phyloP scores from a whole-genome alignment of 176 grass and related monocot species.

The Pontederia paniculata region DNA sequence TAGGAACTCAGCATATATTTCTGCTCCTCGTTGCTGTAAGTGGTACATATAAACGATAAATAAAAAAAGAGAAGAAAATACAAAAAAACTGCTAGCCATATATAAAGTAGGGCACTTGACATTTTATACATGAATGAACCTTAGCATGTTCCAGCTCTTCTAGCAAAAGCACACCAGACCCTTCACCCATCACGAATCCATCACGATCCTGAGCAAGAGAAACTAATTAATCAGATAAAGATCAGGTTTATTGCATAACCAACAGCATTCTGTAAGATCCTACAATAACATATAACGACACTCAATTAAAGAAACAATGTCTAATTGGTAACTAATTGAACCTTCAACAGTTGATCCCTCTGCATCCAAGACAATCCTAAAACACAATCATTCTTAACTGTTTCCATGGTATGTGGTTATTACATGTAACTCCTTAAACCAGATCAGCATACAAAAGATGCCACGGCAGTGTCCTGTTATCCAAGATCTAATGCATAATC shows the following conservation, averaged over 20 bases:
- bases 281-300: no score
- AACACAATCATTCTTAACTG: no score
- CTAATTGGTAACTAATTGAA: no score
- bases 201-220: conserved; percentile 55
- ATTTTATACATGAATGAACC: conserved; percentile 21
- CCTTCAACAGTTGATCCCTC: no score
- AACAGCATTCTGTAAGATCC: no score
- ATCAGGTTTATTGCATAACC: background rate
- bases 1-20: conserved; percentile 95
- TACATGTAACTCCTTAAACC: no score
- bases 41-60: background rate
- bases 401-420: no score
- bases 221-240: background rate
- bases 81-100: background rate
- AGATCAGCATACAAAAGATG: no score
- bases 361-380: no score
- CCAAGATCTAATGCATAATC: background rate
- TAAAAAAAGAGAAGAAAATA: conserved; percentile 2
- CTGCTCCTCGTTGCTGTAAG: conserved; percentile 84
- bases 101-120: background rate
- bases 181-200: conserved; percentile 99
- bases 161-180: conserved; percentile 79
- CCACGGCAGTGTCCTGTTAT: no score
- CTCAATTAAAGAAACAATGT: no score
- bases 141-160: conserved; percentile 98